Evolutionary conservation across 805 yeast genomes (phyloP), one percentile per base, ranked within the genome.

Genomic region (Kodamaea jinghongensis): DNA sequence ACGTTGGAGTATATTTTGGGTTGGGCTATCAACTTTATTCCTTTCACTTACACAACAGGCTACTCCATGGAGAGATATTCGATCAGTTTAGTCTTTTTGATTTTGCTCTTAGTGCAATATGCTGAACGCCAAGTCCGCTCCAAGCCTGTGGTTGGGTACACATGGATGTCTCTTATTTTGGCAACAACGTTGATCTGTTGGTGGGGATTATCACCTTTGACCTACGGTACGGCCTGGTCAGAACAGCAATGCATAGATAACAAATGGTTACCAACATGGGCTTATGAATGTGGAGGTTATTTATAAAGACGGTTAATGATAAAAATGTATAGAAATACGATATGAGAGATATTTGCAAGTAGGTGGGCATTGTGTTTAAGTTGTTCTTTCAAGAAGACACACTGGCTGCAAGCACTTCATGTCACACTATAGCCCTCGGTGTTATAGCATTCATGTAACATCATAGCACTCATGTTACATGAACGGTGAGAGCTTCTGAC

Each of bases 21-120:
- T 1, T 86, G 80, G 76, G 44, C 68, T 1, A 22, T 80, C 15
- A 81, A 82, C 50, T 76, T 69, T 45, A 46, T 73, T 30, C 91
- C 93, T 13, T 79, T 75, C 45, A 28, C 29, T 30, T 36, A 36
- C 30, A 14, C 8, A 6, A 23, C 27, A 22, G 23, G 23, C 23
- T 12, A 27, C 15, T 12, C 15, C 15, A 27, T 27, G 30, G 75
- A 68, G 38, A 70, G 71, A 48, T 79, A 79, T 55, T 54, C 74
- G 33, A 75, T 78, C 16, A 61, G 81, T 8, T 54, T 77, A 23
- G 75, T 68, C 46, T 75, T 79, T 51, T 69, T 73, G 3, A 58
- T 78, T 4, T 52, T 79, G 41, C 49, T 71, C 16, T 42, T 67
- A 5, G 65, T 75, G 14, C 77, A 75, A 39, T 60, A 61, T 17